Evolutionary conservation across 2,329 filamentous ascomycete genomes (phyloP), one percentile per base, ranked within the genome.

Genomic region (Elsinoe australis): DNA sequence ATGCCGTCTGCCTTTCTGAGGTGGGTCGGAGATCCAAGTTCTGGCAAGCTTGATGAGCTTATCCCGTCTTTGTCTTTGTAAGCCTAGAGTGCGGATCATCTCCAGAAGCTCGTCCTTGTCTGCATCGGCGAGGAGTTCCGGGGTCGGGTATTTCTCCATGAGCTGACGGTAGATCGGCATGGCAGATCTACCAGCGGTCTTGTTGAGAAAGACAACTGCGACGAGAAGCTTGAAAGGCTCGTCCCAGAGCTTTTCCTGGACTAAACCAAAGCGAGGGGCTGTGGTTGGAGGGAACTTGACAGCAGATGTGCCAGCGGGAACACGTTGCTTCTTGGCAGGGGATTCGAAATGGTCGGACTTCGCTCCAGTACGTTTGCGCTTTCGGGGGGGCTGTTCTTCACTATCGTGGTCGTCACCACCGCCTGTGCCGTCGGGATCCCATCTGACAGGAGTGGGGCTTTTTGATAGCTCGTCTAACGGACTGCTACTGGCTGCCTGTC

Each of bases 171-270:
- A 83, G 0, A 84, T 73, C 0, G 89, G 89, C 21, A 92, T 81
- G 3, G 88, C 86, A 7, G 78, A 73, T 38, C 72, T 75, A 8
- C 86, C 89, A 2, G 78, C 73, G 0, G 88, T 95, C 51, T 84
- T 81, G 63, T 90, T 90, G 22, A 95, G 78, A 57, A 95, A 89
- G 0, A 86, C 87, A 4, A 88, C 82, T 9, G 85, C 87, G 22
- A 95, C 72, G 1, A 95, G 75, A 1, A 95, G 76, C n/a, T 28
- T 39, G 63, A 94, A 95, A 0, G 88, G 84, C 49, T 87, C 75
- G 42, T 76, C 65, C 1, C 80, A 79, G 12, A 94, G 76, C 54
- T 82, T 76, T 61, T 95, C 89, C 62, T 95, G 89, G 29, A 95
- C 79, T 1, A 95, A 74, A 0, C 88, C 88, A 60, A 94, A 95